phyloP scores from a whole-genome alignment of 2,329 filamentous ascomycete genomes.

The Fusarium ramigenum region DNA sequence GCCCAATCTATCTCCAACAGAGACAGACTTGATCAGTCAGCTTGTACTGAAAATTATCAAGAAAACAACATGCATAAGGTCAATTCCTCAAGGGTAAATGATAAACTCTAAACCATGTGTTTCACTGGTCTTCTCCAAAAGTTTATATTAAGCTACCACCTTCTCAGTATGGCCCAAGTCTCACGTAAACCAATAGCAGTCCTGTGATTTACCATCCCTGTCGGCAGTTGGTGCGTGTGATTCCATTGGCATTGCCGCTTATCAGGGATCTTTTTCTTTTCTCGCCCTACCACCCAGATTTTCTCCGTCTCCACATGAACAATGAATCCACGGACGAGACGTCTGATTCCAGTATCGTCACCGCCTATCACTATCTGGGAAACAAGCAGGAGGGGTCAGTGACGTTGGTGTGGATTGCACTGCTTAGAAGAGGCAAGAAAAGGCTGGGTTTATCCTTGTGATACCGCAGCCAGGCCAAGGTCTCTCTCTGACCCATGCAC shows the following conservation, averaged over 20 bases:
- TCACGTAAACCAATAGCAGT: slow-evolving; percentile 23
- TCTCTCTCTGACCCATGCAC: background rate
- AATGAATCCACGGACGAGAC: slow-evolving; percentile 6
- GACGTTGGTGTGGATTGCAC: background rate
- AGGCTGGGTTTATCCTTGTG: slow-evolving; percentile 2
- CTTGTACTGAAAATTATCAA: background rate
- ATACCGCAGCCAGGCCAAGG: background rate
- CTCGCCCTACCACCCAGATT: background rate
- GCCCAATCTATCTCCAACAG: background rate
- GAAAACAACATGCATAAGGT: background rate
- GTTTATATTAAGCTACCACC: slow-evolving; percentile 23
- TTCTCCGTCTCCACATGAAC: slow-evolving; percentile 21
- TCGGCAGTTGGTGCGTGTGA: slow-evolving; percentile 29
- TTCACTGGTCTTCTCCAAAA: background rate
- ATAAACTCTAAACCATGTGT: background rate
- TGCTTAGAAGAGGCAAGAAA: slow-evolving; percentile 5
- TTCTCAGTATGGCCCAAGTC: slow-evolving; percentile 10
- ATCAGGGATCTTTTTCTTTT: slow-evolving; percentile 13
- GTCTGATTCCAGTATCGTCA: slow-evolving; percentile 20
- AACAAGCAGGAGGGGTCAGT: background rate
- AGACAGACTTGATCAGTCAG: background rate
- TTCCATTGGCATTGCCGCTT: slow-evolving; percentile 13
- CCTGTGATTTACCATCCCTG: slow-evolving; percentile 23
- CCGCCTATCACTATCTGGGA: slow-evolving; percentile 31
- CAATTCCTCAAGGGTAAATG: background rate